A percentile compares a stretch with the other conserved stretches of the same genome.
Conservation (phyloP, 306 rosid genomes). For the Pterocarpus macrocarpus region DNA sequence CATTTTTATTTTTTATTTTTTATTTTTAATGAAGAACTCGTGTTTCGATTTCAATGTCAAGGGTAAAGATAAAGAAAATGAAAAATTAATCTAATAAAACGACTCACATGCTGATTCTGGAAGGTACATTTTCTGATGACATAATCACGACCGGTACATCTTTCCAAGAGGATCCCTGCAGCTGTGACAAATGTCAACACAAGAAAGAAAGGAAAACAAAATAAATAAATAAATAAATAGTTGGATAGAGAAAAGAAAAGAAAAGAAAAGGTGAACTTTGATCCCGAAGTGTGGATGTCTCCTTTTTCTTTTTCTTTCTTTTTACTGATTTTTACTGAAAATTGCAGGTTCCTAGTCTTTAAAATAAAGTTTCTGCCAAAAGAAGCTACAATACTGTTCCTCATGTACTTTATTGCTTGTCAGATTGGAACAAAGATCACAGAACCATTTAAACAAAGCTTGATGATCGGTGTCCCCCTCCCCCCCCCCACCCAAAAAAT, state of each 20-base stretch:
- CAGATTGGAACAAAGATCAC: not conserved
- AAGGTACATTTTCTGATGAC: conserved; percentile 98
- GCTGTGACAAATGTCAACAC: conserved; percentile 46
- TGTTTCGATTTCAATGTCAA: too few species aligned
- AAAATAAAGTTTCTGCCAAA: too few species aligned
- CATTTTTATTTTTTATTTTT: too few species aligned
- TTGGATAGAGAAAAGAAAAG: not conserved
- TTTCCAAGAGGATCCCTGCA: conserved; percentile 96
- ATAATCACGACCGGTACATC: conserved; percentile 92
- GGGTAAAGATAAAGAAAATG: too few species aligned
- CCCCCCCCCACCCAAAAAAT: too few species aligned
- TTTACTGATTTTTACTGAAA: conserved; percentile 35
- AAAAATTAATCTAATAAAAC: too few species aligned
- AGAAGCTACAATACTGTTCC: not conserved
- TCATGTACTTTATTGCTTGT: not conserved
- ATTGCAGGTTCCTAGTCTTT: not conserved
- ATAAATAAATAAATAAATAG: not conserved
- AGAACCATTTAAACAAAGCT: not conserved
- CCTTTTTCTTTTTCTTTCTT: conserved; percentile 30
- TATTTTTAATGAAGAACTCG: too few species aligned
- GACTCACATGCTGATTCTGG: conserved; percentile 82
- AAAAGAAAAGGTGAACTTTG: conserved; percentile 39
- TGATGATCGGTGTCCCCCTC: too few species aligned
- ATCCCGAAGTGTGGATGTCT: conserved; percentile 44
- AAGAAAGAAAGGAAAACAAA: conserved; percentile 24